Evolutionary conservation across 768 basidiomycete genomes (phyloP).

Genomic region (Suillus luteus): DNA sequence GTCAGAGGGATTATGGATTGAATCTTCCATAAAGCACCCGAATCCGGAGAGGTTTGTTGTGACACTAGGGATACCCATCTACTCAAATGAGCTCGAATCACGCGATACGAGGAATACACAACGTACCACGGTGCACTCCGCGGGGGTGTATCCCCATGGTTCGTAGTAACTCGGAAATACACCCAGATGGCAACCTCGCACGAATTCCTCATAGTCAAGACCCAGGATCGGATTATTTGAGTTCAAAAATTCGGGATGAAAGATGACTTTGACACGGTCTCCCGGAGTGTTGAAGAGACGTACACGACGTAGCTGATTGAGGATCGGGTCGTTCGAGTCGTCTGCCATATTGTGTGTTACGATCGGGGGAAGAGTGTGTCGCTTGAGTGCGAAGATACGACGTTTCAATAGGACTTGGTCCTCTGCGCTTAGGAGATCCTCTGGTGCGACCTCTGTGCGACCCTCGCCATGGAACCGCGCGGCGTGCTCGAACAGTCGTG

Average conservation of each 20-base stretch:
- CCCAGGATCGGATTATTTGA: conserved; percentile 97
- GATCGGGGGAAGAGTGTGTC: conserved; percentile 91
- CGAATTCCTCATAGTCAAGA: conserved; percentile 98
- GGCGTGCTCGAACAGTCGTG: conserved; percentile 91
- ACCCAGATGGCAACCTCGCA: conserved; percentile 95
- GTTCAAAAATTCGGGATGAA: conserved; percentile 98
- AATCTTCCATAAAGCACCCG: conserved; percentile 97
- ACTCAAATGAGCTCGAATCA: conserved; percentile 16
- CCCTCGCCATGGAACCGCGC: conserved; percentile 89
- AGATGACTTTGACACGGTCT: conserved; percentile 96
- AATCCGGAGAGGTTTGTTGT: conserved; percentile 99
- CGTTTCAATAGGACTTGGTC: conserved; percentile 95
- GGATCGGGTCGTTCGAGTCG: conserved; percentile 87
- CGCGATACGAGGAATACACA: conserved; percentile 5
- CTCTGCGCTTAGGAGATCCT: conserved; percentile 81
- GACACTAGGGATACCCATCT: conserved; percentile 98
- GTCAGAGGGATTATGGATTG: conserved; percentile 91
- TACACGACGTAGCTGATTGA: conserved; percentile 93
- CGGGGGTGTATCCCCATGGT: conserved; percentile 96
- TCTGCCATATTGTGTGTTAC: conserved; percentile 99
- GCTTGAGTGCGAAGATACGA: conserved; percentile 93
- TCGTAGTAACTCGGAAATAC: conserved; percentile 99
- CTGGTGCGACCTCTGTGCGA: conserved; percentile 70
- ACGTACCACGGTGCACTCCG: conserved; percentile 96
- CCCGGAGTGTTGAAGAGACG: conserved; percentile 86